phyloP scores from a whole-genome alignment of 345 rosid species.

The Conringia planisiliqua region DNA sequence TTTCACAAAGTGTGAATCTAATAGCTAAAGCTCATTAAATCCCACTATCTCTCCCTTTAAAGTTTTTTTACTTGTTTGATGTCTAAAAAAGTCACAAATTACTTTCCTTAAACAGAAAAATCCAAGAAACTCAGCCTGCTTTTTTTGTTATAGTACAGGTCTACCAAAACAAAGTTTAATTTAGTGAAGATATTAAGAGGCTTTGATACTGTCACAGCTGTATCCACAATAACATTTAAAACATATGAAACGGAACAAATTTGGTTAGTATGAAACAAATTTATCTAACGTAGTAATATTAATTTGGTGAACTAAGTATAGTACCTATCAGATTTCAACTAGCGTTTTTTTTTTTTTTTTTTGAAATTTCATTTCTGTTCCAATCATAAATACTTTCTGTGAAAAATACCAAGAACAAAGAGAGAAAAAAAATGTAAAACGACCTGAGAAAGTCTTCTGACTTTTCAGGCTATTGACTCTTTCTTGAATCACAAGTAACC shows the following conservation, averaged over 20 bases:
- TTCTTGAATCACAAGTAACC: not conserved
- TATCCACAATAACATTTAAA: not conserved
- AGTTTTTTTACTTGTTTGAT: not conserved
- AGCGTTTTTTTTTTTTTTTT: not conserved
- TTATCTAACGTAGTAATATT: not conserved
- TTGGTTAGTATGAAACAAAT: not conserved
- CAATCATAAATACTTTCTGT: not conserved
- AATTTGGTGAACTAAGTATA: not conserved
- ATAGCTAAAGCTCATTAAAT: constrained; percentile 4
- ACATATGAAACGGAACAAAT: not conserved
- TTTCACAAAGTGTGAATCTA: not conserved
- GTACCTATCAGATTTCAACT: not conserved
- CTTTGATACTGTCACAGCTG: not conserved
- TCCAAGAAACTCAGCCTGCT: not conserved
- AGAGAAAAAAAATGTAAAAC: not conserved
- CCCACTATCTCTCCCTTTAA: constrained; percentile 4
- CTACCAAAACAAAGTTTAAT: not conserved
- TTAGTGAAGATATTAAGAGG: not conserved
- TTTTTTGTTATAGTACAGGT: not conserved
- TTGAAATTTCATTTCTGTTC: too few species aligned
- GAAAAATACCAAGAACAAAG: not conserved
- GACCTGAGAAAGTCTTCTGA: not conserved
- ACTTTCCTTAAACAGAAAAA: constrained; percentile 2
- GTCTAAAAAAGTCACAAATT: not conserved
- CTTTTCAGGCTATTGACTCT: not conserved